These are phyloP conservation scores for Nemania diffusa DNA, from an alignment of 2,329 filamentous ascomycete genomes.

Conservation along the genomic window DNA sequence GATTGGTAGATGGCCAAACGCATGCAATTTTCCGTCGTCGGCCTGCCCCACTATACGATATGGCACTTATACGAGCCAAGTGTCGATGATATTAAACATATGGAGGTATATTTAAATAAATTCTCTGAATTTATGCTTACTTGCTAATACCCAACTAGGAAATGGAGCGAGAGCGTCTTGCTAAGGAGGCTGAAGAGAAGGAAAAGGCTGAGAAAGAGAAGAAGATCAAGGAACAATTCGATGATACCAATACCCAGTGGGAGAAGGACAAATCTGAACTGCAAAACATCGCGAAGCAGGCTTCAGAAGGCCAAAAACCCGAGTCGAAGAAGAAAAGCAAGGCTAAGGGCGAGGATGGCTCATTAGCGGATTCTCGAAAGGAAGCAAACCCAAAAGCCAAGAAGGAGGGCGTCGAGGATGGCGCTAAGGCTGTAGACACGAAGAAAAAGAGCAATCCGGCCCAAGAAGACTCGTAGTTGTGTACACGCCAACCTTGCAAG, in stretches of 20 bases:
- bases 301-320: conserved; percentile 40
- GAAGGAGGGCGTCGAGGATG: conserved; percentile 34
- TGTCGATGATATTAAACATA: conserved; percentile 94
- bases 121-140: neutral
- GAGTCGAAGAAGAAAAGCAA: conserved; percentile 31
- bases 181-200: conserved; percentile 82
- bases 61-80: conserved; percentile 99
- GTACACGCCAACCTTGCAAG: conserved; percentile 8
- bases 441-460: conserved; percentile 39
- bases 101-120: conserved; percentile 71
- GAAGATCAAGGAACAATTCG: conserved; percentile 83
- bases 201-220: conserved; percentile 77
- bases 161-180: conserved; percentile 89
- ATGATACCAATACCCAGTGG: conserved; percentile 82
- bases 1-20: conserved; percentile 85
- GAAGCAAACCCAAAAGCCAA: conserved; percentile 35
- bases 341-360: conserved; percentile 27
- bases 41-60: conserved; percentile 96
- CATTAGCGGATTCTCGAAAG: conserved; percentile 34
- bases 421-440: conserved; percentile 35
- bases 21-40: conserved; percentile 95
- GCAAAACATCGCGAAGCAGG: conserved; percentile 71
- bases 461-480: conserved; percentile 40
- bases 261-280: conserved; percentile 88
- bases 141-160: conserved; percentile 63